phyloP scores from a whole-genome alignment of 225 moss, liverwort and hornwort species.

The Bryum argenteum region DNA sequence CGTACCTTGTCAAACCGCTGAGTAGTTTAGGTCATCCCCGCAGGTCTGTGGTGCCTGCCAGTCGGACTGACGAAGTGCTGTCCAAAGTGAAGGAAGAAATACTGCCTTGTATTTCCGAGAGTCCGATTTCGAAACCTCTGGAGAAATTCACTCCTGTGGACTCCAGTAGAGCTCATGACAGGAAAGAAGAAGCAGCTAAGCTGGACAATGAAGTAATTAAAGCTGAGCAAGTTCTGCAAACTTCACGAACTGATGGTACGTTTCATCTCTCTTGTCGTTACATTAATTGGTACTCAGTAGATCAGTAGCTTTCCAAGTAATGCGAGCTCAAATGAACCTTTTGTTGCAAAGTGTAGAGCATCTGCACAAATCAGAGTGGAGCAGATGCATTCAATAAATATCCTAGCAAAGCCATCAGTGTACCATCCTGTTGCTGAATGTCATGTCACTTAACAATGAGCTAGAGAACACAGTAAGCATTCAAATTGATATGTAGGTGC shows the following conservation, averaged over 20 bases:
- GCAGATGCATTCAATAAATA: background rate
- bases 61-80: constrained; percentile 35
- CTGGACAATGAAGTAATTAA: constrained; percentile 30
- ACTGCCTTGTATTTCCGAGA: constrained; percentile 19
- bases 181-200: constrained; percentile 15
- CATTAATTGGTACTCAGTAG: no score
- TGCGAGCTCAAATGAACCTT: background rate
- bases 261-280: constrained; percentile 3
- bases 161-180: background rate
- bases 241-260: constrained; percentile 36
- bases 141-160: constrained; percentile 33
- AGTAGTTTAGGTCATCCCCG: constrained; percentile 49
- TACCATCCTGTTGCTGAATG: no score
- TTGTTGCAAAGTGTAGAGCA: background rate
- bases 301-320: background rate
- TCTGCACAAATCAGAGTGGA: background rate
- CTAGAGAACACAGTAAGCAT: background rate
- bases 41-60: background rate
- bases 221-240: constrained; percentile 56
- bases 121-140: constrained; percentile 44
- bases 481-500: background rate
- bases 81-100: constrained; percentile 41
- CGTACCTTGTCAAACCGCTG: constrained; percentile 47
- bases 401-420: background rate
- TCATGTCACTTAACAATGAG: background rate